Evolutionary conservation across 257 asterid genomes (phyloP), one percentile per base, ranked within the genome.

Genomic region (Solanum ahanhuiri): DNA sequence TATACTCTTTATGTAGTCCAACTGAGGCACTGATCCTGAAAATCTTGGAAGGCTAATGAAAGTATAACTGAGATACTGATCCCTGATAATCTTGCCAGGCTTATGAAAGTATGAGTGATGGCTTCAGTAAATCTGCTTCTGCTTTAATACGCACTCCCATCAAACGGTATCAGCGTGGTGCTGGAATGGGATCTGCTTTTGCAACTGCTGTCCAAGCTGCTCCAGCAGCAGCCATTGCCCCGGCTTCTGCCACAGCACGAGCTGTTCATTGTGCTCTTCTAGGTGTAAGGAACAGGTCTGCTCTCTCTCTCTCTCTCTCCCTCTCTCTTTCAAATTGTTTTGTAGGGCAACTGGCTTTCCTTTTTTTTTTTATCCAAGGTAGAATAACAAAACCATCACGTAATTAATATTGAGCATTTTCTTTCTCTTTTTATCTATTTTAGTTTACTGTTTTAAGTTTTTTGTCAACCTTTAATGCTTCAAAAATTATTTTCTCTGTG

Each of bases 191-290:
- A 22, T 91, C 98, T 82, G 95, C 97, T 91, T 89, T 97, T 90
- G 95, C 91, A 35, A 92, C 94, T 66, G 98, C 94, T 58, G 95
- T 92, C 89, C 95, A 93, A 92, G 95, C 94, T 89, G 95, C 96
- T 88, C 99, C 99, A 81, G 96, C 93, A 34, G 99, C 99, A 85
- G 99, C 97, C 37, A 89, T 97, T 64, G 98, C 99, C 91, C 99
- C 98, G 22, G 98, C 97, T 89, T 90, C 98, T 89, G 98, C 97
- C 86, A 88, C 97, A 89, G 98, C 92, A 84, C 95, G 95, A 45
- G 99, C 99, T 45, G 72, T 95, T 85, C 97, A 94, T 89, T 95
- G 90, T 88, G 95, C 98, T 86, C 92, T 97, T 91, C 94, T 97
- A 88, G 99, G 99, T 82, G 89, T 94, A 88, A 92, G 98, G 88